Percentiles rank a stretch among this genome's conserved stretches.
phyloP scores from a whole-genome alignment of 2,329 filamentous ascomycete species.

The Rasamsonia emersonii region DNA sequence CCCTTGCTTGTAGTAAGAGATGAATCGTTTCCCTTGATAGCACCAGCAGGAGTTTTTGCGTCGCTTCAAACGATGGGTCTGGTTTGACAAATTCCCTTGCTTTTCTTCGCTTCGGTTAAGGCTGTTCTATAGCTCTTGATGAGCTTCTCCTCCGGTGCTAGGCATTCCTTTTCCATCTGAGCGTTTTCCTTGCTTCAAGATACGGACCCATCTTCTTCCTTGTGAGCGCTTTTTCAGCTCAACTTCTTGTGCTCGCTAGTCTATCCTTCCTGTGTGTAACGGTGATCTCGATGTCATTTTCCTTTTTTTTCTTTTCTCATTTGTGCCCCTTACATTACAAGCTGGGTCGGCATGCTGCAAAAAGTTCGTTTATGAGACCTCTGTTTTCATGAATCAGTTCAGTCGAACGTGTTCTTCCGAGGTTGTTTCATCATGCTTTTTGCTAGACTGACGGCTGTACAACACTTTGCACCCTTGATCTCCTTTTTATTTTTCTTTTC shows the following conservation, averaged over 20 bases:
- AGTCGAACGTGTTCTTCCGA: constrained; percentile 30
- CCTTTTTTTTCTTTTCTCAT: constrained; percentile 3
- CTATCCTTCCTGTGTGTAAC: constrained; percentile 24
- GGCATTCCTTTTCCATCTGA: constrained; percentile 32
- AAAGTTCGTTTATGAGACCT: constrained; percentile 29
- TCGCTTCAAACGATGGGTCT: constrained; percentile 34
- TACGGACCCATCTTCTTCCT: constrained; percentile 19
- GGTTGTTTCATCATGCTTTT: constrained; percentile 24
- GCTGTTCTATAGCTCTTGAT: constrained; percentile 35
- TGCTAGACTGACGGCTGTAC: constrained; percentile 29
- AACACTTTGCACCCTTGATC: constrained; percentile 17
- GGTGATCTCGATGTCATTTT: constrained; percentile 13
- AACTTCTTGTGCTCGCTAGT: constrained; percentile 11
- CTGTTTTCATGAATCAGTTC: constrained; percentile 26
- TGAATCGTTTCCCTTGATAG: constrained; percentile 25
- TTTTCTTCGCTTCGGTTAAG: constrained; percentile 25
- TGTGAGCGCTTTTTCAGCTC: constrained; percentile 9
- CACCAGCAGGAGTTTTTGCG: constrained; percentile 36
- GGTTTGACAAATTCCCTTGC: constrained; percentile 31
- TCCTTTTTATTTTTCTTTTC: constrained; percentile 8
- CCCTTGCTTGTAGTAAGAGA: constrained; percentile 17
- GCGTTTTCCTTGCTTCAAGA: constrained; percentile 32
- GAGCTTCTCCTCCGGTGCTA: constrained; percentile 33
- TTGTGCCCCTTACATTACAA: constrained; percentile 21
- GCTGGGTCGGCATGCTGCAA: constrained; percentile 38